Base-by-base conservation (phyloP, 192 early-diverging fungal species). In the Mortierella antarctica region DNA sequence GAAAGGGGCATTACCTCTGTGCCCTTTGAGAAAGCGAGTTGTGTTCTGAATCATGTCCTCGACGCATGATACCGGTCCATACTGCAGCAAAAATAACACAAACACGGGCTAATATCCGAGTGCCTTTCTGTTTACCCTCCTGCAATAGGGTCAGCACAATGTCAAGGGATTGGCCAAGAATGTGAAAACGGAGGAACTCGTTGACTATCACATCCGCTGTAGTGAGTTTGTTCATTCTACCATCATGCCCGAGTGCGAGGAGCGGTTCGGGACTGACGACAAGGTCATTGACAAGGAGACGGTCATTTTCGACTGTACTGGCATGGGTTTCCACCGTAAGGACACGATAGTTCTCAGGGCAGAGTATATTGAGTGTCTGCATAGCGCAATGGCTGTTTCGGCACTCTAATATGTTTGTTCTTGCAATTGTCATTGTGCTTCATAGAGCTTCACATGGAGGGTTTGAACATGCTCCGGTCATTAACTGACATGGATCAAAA, bases 301-400 rank as follows among this genome's bases (percentile, higher is more conserved):
- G 15, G 94, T 95, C 39, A 94, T 99, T 67, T 90, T 99, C 69
- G 97, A 99, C 78, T 89, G 96, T 77, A 92, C 95, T 49, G 93
- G 93, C 48, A 93, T 98, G 88, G 85, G 86, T 39, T 91, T 92
- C 51, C 89, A 90, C 65, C 89, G 86, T 88, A 90, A 80, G 91
- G 86, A 41, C n/a, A 10, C 17, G 39, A 17, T 4, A 17, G 49
- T 17, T 11, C 17, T 50, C 10, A 11, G 10, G 4, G 17, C 49
- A 14, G 49, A 1, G 1, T 50, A 11, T 14, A 50, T 18, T 50
- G 62, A 14, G 6, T 63, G 62, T 21, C 52, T 50, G 52, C 17
- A 20, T n/a, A n/a, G 10, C 4, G 20, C 20, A n/a, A 39, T 55
- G 50, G 17, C 21, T 65, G 18, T 12, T 12, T 63, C n/a, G 44